Conservation (phyloP, 2,329 filamentous ascomycete species). For the Colletotrichum lini region DNA sequence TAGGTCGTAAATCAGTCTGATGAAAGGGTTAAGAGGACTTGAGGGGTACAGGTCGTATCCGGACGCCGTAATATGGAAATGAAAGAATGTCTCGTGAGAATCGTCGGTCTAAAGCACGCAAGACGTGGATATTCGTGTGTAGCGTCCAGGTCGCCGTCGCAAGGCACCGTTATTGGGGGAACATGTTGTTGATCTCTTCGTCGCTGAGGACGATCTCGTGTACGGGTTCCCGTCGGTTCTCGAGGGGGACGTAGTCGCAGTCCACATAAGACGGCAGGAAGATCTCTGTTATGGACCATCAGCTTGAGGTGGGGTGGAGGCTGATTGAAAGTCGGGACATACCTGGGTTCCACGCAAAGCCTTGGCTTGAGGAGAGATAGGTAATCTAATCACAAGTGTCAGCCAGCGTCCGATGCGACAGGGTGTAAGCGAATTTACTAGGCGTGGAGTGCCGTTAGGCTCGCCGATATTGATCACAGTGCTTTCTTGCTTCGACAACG, state of each 20-base stretch:
- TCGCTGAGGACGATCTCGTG: conserved; percentile 84
- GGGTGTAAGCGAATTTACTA: conserved; percentile 67
- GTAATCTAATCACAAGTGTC: conserved; percentile 72
- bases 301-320: conserved; percentile 11
- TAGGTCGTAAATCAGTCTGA: conserved; percentile 28
- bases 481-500: conserved; percentile 80
- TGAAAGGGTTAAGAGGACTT: conserved; percentile 20
- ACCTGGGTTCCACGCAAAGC: conserved; percentile 88
- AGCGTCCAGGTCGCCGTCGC: conserved; percentile 25
- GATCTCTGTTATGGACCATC: conserved; percentile 69
- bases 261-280: conserved; percentile 85
- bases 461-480: conserved; percentile 86
- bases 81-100: conserved; percentile 40
- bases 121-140: conserved; percentile 31
- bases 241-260: conserved; percentile 81
- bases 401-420: background rate
- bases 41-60: conserved; percentile 34
- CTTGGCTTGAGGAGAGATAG: conserved; percentile 84
- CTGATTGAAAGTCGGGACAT: conserved; percentile 44
- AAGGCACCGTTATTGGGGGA: conserved; percentile 68
- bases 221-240: conserved; percentile 82
- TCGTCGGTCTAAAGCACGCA: conserved; percentile 49
- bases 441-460: conserved; percentile 78
- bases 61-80: conserved; percentile 41
- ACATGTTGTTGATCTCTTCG: conserved; percentile 79